Evolutionary conservation across 345 rosid genomes (phyloP).

Genomic region (Eucalyptus shirleyi): DNA sequence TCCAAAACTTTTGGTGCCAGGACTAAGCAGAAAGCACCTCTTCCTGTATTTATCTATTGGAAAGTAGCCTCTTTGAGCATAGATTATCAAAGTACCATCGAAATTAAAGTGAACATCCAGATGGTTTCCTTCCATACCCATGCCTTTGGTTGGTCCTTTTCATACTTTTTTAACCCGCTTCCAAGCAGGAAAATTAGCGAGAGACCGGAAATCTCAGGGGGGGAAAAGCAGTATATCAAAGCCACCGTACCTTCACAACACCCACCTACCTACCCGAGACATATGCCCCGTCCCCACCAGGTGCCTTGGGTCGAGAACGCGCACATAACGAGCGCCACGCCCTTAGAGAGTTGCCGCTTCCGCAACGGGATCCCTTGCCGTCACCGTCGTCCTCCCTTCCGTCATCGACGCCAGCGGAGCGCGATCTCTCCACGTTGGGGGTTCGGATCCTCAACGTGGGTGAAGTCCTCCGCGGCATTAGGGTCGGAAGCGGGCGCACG

Average conservation of each 20-base stretch:
- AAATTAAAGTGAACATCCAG: background rate
- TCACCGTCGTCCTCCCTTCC: background rate
- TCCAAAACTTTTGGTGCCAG: too few species aligned
- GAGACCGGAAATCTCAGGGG: background rate
- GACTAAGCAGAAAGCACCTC: too few species aligned
- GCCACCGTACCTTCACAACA: conserved; percentile 25
- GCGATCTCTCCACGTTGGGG: background rate
- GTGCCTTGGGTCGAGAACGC: too few species aligned
- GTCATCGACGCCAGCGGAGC: background rate
- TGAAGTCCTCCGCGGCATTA: too few species aligned
- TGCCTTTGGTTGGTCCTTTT: background rate
- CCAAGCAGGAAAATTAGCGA: background rate
- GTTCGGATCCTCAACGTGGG: background rate
- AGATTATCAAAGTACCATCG: background rate
- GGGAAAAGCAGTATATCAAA: background rate
- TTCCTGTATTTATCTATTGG: too few species aligned
- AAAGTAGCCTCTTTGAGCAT: too few species aligned
- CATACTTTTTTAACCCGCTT: background rate
- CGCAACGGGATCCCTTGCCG: background rate
- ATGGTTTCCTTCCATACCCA: background rate
- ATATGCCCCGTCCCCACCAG: too few species aligned
- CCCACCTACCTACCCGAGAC: too few species aligned
- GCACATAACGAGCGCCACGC: too few species aligned
- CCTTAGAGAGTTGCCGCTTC: background rate
- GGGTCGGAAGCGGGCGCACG: too few species aligned